phyloP scores from a whole-genome alignment of 495 filamentous ascomycete genomes.

The Tuber brumale region DNA sequence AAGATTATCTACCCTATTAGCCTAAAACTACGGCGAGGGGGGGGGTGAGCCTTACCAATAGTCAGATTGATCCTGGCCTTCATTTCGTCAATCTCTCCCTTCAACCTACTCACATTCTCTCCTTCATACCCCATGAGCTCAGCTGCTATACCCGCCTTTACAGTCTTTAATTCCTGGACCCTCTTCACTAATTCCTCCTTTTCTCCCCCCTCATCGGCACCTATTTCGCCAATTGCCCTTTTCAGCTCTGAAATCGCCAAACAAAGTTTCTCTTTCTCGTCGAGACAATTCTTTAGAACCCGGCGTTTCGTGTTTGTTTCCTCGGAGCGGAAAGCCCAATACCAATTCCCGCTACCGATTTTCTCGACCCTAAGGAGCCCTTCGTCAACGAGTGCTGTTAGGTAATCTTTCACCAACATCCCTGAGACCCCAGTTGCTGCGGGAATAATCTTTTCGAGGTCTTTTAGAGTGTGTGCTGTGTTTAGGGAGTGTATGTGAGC shows the following conservation, averaged over 20 bases:
- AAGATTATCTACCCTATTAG: constrained; percentile 58
- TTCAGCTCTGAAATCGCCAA: constrained; percentile 44
- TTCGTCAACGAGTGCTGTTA: constrained; percentile 45
- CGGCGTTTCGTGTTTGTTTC: constrained; percentile 52
- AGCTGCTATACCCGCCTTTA: constrained; percentile 51
- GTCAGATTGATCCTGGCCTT: constrained; percentile 21
- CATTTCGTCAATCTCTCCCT: constrained; percentile 47
- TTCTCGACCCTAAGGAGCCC: constrained; percentile 64
- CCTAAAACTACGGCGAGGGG: not conserved
- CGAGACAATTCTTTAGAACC: constrained; percentile 44
- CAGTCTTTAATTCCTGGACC: constrained; percentile 48
- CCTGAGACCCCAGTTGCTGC: constrained; percentile 53
- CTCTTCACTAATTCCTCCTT: constrained; percentile 43
- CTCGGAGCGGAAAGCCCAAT: constrained; percentile 66
- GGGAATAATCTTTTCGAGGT: constrained; percentile 65
- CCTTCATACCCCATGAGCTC: constrained; percentile 51
- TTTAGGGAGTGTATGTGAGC: constrained; percentile 57
- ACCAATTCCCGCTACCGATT: constrained; percentile 77
- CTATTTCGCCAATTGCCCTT: constrained; percentile 42
- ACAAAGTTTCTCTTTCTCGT: constrained; percentile 51
- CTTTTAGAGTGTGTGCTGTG: constrained; percentile 65
- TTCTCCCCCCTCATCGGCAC: constrained; percentile 46
- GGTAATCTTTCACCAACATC: constrained; percentile 41
- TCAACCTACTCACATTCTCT: constrained; percentile 46
- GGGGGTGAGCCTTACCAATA: constrained; percentile 21